Conservation (phyloP, 129 eudicot genomes). For the Calendula officinalis region DNA sequence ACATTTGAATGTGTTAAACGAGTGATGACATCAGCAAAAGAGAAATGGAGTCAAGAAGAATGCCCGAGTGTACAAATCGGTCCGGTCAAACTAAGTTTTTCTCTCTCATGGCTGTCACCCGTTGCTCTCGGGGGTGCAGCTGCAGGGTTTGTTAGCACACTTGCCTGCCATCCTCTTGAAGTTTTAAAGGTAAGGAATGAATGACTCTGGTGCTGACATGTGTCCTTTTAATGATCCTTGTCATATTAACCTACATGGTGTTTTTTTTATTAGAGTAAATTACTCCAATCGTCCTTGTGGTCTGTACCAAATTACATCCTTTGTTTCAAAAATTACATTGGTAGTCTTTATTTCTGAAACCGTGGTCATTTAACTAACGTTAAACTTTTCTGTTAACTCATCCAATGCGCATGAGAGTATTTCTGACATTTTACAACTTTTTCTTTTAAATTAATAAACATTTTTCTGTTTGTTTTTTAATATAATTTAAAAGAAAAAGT, state of each 20-base stretch:
- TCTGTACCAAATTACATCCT: too few relatives aligned
- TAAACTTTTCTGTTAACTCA: too few relatives aligned
- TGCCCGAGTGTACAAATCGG: conserved; percentile 68
- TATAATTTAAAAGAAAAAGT: too few relatives aligned
- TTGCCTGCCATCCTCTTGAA: conserved; percentile 96
- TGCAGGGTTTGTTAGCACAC: conserved; percentile 88
- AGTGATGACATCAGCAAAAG: conserved; percentile 70
- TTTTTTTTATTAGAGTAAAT: not conserved
- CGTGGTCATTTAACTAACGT: too few relatives aligned
- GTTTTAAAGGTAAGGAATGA: conserved; percentile 65
- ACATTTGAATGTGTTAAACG: conserved; percentile 94
- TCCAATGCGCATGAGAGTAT: too few relatives aligned
- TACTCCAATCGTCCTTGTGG: too few relatives aligned
- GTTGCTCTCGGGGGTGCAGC: conserved; percentile 95
- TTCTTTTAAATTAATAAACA: too few relatives aligned
- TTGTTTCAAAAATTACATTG: too few relatives aligned
- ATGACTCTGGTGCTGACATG: too few relatives aligned
- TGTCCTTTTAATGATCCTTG: not conserved
- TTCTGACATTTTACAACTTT: too few relatives aligned
- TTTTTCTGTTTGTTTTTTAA: too few relatives aligned
- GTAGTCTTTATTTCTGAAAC: too few relatives aligned
- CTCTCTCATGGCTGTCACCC: conserved; percentile 88
- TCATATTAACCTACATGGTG: not conserved
- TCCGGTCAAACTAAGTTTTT: conserved; percentile 48
- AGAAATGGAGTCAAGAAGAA: conserved; percentile 56